A percentile compares a stretch with the other conserved stretches of the same genome.
phyloP scores from a whole-genome alignment of 441 rosid species.

The Manihot esculenta region DNA sequence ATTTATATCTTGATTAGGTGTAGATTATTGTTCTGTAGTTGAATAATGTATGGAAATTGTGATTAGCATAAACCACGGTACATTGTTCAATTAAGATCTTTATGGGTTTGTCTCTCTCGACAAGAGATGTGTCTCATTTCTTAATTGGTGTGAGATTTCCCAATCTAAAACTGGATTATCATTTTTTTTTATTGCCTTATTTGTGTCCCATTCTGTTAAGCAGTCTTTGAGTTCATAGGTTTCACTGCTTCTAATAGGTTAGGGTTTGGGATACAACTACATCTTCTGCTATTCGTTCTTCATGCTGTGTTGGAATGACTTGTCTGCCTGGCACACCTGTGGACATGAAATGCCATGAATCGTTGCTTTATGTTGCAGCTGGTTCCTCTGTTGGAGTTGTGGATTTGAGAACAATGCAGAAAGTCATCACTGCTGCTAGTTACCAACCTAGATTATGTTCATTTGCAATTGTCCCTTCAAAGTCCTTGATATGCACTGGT shows the following conservation, averaged over 20 bases:
- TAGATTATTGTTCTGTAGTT: background rate
- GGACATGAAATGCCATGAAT: conserved; percentile 55
- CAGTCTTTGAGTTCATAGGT: background rate
- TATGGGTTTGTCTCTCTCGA: background rate
- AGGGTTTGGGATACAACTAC: conserved; percentile 65
- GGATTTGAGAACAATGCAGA: conserved; percentile 71
- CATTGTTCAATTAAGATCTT: background rate
- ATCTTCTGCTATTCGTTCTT: conserved; percentile 52
- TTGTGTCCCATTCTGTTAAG: background rate
- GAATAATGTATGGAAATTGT: background rate
- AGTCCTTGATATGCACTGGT: conserved; percentile 54
- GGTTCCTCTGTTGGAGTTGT: conserved; percentile 50
- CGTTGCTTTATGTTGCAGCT: conserved; percentile 61
- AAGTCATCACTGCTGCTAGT: conserved; percentile 40
- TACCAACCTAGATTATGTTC: conserved; percentile 39
- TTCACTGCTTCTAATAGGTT: conserved; percentile 37
- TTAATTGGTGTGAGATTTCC: too few species aligned
- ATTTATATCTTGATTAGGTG: background rate
- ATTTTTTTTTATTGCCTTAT: background rate
- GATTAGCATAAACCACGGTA: background rate
- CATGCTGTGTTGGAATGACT: conserved; percentile 70
- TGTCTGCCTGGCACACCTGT: conserved; percentile 51
- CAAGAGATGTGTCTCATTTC: too few species aligned
- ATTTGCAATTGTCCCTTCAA: conserved; percentile 47
- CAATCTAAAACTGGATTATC: background rate